Evolutionary conservation across 495 filamentous ascomycete genomes (phyloP).

Genomic region (Bathelium albidoporum): DNA sequence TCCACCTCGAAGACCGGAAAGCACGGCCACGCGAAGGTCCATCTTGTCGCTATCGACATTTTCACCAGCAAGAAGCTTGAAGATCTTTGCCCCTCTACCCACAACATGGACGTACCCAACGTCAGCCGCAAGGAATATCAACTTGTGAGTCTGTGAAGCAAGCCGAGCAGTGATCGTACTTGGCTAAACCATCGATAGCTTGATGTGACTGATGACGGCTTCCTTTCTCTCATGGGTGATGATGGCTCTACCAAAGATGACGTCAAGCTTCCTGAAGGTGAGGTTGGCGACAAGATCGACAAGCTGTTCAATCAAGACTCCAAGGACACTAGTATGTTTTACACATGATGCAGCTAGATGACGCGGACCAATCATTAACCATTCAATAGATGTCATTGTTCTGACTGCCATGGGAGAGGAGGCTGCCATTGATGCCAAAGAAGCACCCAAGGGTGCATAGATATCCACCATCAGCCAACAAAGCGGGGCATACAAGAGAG

Average conservation of each 20-base stretch:
- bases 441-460: constrained; percentile 46
- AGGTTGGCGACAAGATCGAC: constrained; percentile 69
- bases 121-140: constrained; percentile 84
- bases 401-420: constrained; percentile 95
- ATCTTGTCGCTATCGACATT: constrained; percentile 93
- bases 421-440: constrained; percentile 85
- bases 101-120: constrained; percentile 99
- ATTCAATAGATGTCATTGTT: constrained; percentile 64
- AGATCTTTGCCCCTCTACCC: constrained; percentile 98
- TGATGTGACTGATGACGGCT: constrained; percentile 80
- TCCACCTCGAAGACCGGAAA: constrained; percentile 99
- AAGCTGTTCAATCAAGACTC: constrained; percentile 64
- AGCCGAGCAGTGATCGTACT: not conserved
- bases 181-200: constrained; percentile 45
- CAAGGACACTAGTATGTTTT: constrained; percentile 72
- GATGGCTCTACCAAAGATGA: constrained; percentile 82
- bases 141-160: constrained; percentile 54
- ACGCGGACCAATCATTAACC: constrained; percentile 9
- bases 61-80: constrained; percentile 99
- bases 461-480: constrained; percentile 6
- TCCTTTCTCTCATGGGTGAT: constrained; percentile 77
- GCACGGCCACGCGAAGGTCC: constrained; percentile 99
- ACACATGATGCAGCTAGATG: not conserved
- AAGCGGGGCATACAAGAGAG: not conserved
- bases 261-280: constrained; percentile 84